A percentile compares a stretch with the other conserved stretches of the same genome.
phyloP scores from a whole-genome alignment of 2,329 filamentous ascomycete species.

The Simplicillium sp. region DNA sequence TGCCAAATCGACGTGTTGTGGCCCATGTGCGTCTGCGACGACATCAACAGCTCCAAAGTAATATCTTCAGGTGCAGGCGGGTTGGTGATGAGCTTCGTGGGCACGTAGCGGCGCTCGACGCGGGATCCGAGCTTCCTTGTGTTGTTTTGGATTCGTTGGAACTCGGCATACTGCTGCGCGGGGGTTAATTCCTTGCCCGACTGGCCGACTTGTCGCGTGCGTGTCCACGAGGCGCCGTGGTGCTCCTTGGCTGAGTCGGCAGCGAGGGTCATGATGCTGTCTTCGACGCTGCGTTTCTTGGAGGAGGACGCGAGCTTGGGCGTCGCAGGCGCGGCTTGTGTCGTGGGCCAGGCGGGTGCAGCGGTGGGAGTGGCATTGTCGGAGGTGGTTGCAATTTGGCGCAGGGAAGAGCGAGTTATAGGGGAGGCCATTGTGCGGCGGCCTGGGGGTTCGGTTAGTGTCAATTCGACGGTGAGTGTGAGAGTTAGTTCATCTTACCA shows the following conservation, averaged over 20 bases:
- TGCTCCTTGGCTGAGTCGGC: constrained; percentile 24
- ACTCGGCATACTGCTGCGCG: constrained; percentile 28
- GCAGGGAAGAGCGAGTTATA: constrained; percentile 22
- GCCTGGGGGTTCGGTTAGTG: constrained; percentile 27
- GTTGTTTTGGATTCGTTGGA: constrained; percentile 26
- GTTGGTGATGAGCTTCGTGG: constrained; percentile 55
- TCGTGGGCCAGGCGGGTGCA: constrained; percentile 13
- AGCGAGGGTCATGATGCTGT: constrained; percentile 23
- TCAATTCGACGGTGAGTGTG: background rate
- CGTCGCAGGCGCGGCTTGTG: constrained; percentile 10
- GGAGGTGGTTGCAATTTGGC: constrained; percentile 22
- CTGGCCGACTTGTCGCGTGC: constrained; percentile 18
- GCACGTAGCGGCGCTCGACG: constrained; percentile 50
- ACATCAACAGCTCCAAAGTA: constrained; percentile 83
- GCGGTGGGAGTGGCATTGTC: constrained; percentile 7
- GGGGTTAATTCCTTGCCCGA: constrained; percentile 25
- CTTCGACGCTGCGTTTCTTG: constrained; percentile 20
- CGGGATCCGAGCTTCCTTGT: constrained; percentile 39
- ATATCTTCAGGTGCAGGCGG: constrained; percentile 73
- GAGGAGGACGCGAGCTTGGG: constrained; percentile 14
- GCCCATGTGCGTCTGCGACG: constrained; percentile 79
- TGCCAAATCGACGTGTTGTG: constrained; percentile 92
- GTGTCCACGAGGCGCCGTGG: constrained; percentile 21
- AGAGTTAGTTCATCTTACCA: constrained; percentile 28
- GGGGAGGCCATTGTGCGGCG: constrained; percentile 40